Evolutionary conservation across 139 green algal genomes (phyloP).

Genomic region (Tetradesmus obliquus): DNA sequence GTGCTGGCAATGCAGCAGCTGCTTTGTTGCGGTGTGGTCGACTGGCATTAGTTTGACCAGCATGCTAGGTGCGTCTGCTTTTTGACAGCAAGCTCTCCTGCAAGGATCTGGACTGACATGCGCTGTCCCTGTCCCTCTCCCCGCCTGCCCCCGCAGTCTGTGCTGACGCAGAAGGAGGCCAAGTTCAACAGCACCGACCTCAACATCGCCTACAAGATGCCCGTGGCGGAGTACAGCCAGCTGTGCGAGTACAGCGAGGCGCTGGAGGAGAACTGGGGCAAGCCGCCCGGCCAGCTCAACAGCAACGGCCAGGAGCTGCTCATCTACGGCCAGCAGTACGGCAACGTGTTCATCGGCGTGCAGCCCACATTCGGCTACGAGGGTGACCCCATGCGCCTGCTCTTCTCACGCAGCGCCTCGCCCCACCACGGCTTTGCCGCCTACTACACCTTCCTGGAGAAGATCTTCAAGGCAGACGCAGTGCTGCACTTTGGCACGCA

Average conservation of each 20-base stretch:
- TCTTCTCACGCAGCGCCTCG: constrained; percentile 94
- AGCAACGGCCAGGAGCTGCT: constrained; percentile 97
- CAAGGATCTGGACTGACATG: neutral
- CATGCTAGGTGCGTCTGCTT: neutral
- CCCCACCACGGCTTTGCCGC: constrained; percentile 99
- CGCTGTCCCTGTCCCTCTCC: neutral
- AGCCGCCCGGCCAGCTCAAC: constrained; percentile 97
- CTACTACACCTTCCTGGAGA: constrained; percentile 99
- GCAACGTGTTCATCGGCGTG: constrained; percentile 99
- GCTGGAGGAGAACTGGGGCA: constrained; percentile 99
- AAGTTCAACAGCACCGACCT: constrained; percentile 95
- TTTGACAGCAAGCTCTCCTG: neutral
- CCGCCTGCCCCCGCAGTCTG: neutral
- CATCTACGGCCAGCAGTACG: constrained; percentile 97
- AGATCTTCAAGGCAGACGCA: constrained; percentile 96
- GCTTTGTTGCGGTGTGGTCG: neutral
- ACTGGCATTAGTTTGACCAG: neutral
- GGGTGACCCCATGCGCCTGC: constrained; percentile 98
- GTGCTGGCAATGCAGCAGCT: neutral
- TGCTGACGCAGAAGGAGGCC: constrained; percentile 76
- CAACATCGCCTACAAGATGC: constrained; percentile 97
- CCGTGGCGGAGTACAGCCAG: constrained; percentile 90
- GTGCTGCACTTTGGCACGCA: constrained; percentile 99
- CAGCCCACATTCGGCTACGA: constrained; percentile 99
- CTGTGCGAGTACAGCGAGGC: constrained; percentile 93